Evolutionary conservation across 2,329 filamentous ascomycete species (phyloP).

Genomic region (Paramyrothecium sp.): DNA sequence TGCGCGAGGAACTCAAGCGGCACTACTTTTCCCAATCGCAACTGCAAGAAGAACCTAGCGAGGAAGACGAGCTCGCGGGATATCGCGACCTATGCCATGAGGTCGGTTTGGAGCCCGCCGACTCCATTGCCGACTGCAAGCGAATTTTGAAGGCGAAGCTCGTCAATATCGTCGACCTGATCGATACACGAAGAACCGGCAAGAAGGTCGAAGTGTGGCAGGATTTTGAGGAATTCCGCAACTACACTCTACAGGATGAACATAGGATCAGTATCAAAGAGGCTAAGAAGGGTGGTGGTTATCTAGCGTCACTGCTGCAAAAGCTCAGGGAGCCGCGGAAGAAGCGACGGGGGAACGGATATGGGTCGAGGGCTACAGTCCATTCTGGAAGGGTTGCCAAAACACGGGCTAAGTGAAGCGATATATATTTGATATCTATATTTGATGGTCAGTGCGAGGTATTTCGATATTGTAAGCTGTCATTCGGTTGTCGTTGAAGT

Average conservation of each 20-base stretch:
- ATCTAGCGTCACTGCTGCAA: slow-evolving; percentile 19
- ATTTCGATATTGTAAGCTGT: too few relatives aligned
- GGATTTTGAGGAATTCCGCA: slow-evolving; percentile 24
- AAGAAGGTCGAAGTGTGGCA: slow-evolving; percentile 21
- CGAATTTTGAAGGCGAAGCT: slow-evolving; percentile 18
- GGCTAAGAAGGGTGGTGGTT: slow-evolving; percentile 19
- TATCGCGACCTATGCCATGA: slow-evolving; percentile 25
- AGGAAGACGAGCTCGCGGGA: slow-evolving; percentile 16
- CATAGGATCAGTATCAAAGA: slow-evolving; percentile 15
- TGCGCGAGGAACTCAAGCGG: slow-evolving; percentile 22
- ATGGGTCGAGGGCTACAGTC: too few relatives aligned
- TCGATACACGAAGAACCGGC: slow-evolving; percentile 22
- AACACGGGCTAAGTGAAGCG: too few relatives aligned
- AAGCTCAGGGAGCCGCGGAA: neutral
- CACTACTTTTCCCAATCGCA: slow-evolving; percentile 25
- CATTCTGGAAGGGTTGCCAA: too few relatives aligned
- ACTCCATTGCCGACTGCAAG: slow-evolving; percentile 19
- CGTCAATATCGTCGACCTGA: slow-evolving; percentile 29
- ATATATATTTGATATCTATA: too few relatives aligned
- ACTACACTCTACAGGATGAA: slow-evolving; percentile 19
- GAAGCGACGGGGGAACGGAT: too few relatives aligned
- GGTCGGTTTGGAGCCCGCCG: slow-evolving; percentile 17
- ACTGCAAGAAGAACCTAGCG: neutral
- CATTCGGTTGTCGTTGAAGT: too few relatives aligned
- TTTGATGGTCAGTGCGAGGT: too few relatives aligned